phyloP scores from a whole-genome alignment of 2,329 filamentous ascomycete genomes.

The Pleomassaria siparia region DNA sequence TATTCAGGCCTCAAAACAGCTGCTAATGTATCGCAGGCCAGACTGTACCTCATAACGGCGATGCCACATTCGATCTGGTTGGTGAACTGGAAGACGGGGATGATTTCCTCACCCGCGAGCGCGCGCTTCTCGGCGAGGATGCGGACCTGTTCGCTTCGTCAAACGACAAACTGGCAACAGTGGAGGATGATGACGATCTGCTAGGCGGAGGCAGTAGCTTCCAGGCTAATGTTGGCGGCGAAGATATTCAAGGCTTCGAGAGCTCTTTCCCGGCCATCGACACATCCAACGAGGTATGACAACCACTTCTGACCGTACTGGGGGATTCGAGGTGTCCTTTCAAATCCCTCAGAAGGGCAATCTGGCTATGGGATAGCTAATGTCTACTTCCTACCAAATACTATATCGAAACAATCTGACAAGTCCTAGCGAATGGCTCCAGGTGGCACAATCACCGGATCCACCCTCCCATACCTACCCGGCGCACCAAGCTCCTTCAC shows the following conservation, averaged over 20 bases:
- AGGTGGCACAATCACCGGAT: constrained; percentile 78
- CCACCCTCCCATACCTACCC: constrained; percentile 57
- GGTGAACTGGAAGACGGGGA: constrained; percentile 64
- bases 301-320: constrained; percentile 2
- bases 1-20: constrained; percentile 21
- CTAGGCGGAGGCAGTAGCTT: constrained; percentile 59
- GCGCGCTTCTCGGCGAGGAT: constrained; percentile 87
- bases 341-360: no score
- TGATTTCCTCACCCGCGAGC: constrained; percentile 91
- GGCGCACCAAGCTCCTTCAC: constrained; percentile 38
- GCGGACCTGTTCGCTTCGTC: constrained; percentile 84
- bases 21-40: constrained; percentile 57
- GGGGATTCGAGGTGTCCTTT: no score
- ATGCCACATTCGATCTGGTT: constrained; percentile 49
- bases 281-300: constrained; percentile 67
- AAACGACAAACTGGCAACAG: constrained; percentile 67
- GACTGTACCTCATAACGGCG: constrained; percentile 61
- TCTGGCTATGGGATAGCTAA: no score
- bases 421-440: constrained; percentile 65
- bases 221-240: constrained; percentile 42
- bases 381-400: no score
- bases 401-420: neutral
- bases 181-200: constrained; percentile 73
- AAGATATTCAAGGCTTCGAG: constrained; percentile 69
- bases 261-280: constrained; percentile 87